Evolutionary conservation across 371 early-diverging fungal genomes (phyloP), one percentile per base, ranked within the genome.

Genomic region (Saksenaea vasiformis): DNA sequence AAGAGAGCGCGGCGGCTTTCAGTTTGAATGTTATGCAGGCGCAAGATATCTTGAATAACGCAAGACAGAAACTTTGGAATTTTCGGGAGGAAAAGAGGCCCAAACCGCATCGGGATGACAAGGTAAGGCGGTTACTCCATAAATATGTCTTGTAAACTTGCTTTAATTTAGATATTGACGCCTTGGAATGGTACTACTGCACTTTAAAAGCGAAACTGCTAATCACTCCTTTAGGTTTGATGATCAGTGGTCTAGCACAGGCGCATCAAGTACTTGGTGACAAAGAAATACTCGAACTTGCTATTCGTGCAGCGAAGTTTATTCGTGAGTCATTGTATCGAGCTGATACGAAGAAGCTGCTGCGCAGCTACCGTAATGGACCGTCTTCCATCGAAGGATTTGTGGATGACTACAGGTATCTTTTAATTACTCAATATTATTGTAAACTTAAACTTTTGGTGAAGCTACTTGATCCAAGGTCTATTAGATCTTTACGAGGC

Each of bases 81-180:
- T 67, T 70, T 44, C 77, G 90, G 15, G 35, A 59, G 3, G 54
- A 44, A n/a, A 36, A 63, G 7, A 77, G 90, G 5, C 89, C 90
- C 4, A 76, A 77, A 57, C 90, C 90, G 8, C 85, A 85, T 60
- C 70, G 75, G 0, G 90, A 90, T 70, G 89, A 90, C 60, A 90
- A 90, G 72, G 77, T 80, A 60, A 60, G 61, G 69, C 14, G 53
- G 66, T 39, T 47, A 44, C 28, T 9, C 19, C 8, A 14, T 24
- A 1, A 39, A 37, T 13, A 56, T 31, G 67, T 71, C 67, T 56
- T 17, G 4, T 15, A 17, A 5, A 27, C 11, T 38, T n/a, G n/a
- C n/a, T 44, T 22, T 54, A 4, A 31, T 17, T 59, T 51, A 72
- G 74, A 69, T 81, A 27, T 54, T 86, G 28, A 77, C 80, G 4